Evolutionary conservation across 176 grass and related monocot species (phyloP), one percentile per base, ranked within the genome.

Genomic region (Zizania latifolia): DNA sequence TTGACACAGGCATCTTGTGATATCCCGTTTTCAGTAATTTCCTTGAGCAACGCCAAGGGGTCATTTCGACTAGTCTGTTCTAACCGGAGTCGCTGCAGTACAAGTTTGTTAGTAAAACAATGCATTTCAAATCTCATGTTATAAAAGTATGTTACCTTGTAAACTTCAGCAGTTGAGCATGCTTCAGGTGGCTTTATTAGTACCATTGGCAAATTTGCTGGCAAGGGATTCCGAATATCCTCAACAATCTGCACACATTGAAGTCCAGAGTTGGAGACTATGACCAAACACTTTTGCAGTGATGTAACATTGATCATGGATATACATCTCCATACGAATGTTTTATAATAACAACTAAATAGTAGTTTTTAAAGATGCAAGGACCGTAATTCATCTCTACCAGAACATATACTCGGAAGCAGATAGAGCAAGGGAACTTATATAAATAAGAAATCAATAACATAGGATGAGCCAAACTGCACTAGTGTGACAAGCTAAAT

Each of bases 101-200:
- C 4, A 56, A n/a, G 30, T 12, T 65, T 71, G n/a, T 85, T 58
- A 79, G 59, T 27, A 54, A 74, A n/a, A 84, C 15, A 33, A 26
- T 41, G 45, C 2, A 31, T 57, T 81, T 71, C 21, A 28, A 77
- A 53, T 9, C 8, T 22, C 48, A 53, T 22, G n/a, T n/a, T 53
- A 53, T 53, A n/a, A 53, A 53, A 53, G 22, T 53, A 53, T 53
- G 48, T 86, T 92, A 87, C 96, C 92, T 92, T 99, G 82, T 99
- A 99, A 84, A 99, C 89, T 90, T 94, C 92, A 66, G 89, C 89
- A 21, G 96, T 95, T 65, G 96, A 71, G 65, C 96, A 99, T 86
- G 82, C 96, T 84, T 99, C 89, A 80, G 84, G 77, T 14, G 96
- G 96, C 74, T 99, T 99, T 86, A 99, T 70, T 43, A 95, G 87